A percentile compares a stretch with the other conserved stretches of the same genome.
These are phyloP conservation scores for Flaveria trinervia DNA, from an alignment of 129 eudicot species.

Conservation along the genomic window DNA sequence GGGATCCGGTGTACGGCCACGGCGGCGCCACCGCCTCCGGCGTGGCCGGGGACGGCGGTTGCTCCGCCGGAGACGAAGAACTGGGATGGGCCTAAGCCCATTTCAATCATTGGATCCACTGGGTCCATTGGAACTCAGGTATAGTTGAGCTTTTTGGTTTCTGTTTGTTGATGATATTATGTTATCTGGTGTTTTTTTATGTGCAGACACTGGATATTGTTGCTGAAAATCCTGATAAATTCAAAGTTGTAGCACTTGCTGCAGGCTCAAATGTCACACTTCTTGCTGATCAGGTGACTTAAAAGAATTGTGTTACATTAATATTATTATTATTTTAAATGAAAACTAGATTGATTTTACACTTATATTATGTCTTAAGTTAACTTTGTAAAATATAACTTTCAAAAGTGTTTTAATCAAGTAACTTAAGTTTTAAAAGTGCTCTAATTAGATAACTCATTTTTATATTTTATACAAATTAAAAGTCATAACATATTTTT, in stretches of 20 bases:
- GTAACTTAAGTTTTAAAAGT: too few species aligned
- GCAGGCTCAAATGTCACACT: conserved; percentile 98
- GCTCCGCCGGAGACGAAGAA: conserved; percentile 61
- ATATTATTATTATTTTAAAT: too few species aligned
- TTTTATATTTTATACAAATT: too few species aligned
- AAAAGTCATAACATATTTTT: too few species aligned
- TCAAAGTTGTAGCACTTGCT: conserved; percentile 94
- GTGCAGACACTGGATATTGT: conserved; percentile 92
- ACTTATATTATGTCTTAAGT: too few species aligned
- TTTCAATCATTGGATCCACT: conserved; percentile 91
- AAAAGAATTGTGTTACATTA: too few species aligned
- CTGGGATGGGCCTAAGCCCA: conserved; percentile 96
- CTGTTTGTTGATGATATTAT: background rate
- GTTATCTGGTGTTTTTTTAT: conserved; percentile 19
- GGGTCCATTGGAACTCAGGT: conserved; percentile 99
- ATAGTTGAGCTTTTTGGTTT: background rate
- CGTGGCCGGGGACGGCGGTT: conserved; percentile 87
- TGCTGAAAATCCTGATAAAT: conserved; percentile 93
- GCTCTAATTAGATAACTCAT: too few species aligned
- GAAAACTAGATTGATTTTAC: too few species aligned
- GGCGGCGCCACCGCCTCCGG: conserved; percentile 71
- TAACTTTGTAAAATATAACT: too few species aligned
- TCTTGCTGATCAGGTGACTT: conserved; percentile 95
- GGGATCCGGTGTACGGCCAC: conserved; percentile 63
- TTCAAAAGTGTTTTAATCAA: too few species aligned